Evolutionary conservation across 1,139 yeast genomes (phyloP).

Genomic region (Hyphopichia burtonii): DNA sequence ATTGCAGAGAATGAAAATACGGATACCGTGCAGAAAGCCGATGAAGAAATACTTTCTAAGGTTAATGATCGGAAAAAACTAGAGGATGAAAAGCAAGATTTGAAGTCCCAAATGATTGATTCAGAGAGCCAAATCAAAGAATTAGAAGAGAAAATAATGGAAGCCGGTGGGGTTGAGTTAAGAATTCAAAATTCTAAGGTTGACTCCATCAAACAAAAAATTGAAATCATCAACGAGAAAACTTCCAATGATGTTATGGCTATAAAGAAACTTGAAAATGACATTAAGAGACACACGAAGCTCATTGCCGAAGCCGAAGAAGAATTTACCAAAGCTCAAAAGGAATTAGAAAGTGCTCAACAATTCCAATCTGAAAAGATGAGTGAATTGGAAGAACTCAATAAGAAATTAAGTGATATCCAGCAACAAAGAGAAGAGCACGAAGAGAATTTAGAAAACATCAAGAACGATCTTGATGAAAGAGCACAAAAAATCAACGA

Average conservation of each 20-base stretch:
- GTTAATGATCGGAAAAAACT: slow-evolving; percentile 34
- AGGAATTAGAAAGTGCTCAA: slow-evolving; percentile 28
- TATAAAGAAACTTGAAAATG: slow-evolving; percentile 67
- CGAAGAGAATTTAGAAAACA: slow-evolving; percentile 34
- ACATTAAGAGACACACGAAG: slow-evolving; percentile 53
- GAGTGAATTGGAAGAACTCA: slow-evolving; percentile 32
- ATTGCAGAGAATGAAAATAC: slow-evolving; percentile 36
- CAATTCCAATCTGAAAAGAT: slow-evolving; percentile 33
- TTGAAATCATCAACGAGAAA: slow-evolving; percentile 60
- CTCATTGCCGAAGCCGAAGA: slow-evolving; percentile 43
- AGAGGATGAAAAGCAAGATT: slow-evolving; percentile 35
- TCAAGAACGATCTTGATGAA: slow-evolving; percentile 49
- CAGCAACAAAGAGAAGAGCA: slow-evolving; percentile 30
- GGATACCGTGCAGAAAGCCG: slow-evolving; percentile 22
- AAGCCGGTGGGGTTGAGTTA: slow-evolving; percentile 87
- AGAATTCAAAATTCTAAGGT: slow-evolving; percentile 81
- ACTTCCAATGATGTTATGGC: slow-evolving; percentile 61
- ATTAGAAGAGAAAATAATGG: slow-evolving; percentile 78
- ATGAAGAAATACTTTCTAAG: slow-evolving; percentile 38
- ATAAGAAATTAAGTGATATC: slow-evolving; percentile 21
- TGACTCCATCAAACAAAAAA: slow-evolving; percentile 67
- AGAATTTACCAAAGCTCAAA: slow-evolving; percentile 30
- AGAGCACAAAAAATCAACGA: slow-evolving; percentile 56
- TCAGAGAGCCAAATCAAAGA: slow-evolving; percentile 57
- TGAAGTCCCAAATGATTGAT: slow-evolving; percentile 56